Evolutionary conservation across 257 asterid species (phyloP).

Genomic region (Solanum bukasovii): DNA sequence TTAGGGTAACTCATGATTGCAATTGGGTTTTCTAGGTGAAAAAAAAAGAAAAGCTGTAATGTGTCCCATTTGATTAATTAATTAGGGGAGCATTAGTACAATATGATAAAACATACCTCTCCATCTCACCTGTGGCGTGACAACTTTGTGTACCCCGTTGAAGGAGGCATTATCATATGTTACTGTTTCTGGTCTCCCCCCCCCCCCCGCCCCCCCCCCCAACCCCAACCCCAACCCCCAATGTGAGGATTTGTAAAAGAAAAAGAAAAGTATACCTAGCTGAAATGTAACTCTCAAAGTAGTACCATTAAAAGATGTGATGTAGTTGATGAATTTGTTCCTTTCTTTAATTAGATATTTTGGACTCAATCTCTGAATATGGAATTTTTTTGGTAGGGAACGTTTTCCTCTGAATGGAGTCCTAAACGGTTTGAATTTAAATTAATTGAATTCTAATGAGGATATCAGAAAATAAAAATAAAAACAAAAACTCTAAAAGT

Average conservation of each 20-base stretch:
- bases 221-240: not conserved
- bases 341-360: no score
- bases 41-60: not conserved
- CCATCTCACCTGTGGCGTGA: not conserved
- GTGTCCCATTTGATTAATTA: not conserved
- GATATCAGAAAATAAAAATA: no score
- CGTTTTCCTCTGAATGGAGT: accelerated
- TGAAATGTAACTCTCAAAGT: not conserved
- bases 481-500: not conserved
- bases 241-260: not conserved
- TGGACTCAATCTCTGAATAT: not conserved
- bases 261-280: not conserved
- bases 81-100: not conserved
- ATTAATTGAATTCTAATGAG: no score
- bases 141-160: not conserved
- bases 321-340: no score
- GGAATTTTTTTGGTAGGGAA: accelerated
- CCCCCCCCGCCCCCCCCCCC: not conserved
- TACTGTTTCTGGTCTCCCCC: not conserved
- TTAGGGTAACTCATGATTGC: not conserved
- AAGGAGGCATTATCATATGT: not conserved
- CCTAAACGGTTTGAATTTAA: accelerated
- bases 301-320: not conserved
- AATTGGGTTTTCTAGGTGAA: not conserved
- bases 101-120: not conserved